phyloP scores from a whole-genome alignment of 306 rosid species.

The Acacia acuminata region DNA sequence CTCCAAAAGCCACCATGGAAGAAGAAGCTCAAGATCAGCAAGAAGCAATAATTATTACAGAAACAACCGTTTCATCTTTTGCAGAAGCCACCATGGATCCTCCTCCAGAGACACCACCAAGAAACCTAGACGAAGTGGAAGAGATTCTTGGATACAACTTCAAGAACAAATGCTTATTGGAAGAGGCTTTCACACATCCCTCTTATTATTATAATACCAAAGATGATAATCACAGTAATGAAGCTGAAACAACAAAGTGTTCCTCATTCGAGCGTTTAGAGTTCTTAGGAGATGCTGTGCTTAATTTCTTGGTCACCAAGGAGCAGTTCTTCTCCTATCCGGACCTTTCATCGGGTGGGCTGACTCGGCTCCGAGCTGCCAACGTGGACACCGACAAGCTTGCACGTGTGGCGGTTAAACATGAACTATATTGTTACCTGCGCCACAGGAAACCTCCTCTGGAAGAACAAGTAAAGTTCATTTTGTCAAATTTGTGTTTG shows the following conservation, averaged over 20 bases:
- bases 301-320: conserved; percentile 41
- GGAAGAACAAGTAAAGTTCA: neutral
- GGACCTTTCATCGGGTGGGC: conserved; percentile 34
- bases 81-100: neutral
- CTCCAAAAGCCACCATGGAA: neutral
- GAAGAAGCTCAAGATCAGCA: neutral
- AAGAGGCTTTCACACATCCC: conserved; percentile 61
- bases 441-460: conserved; percentile 54
- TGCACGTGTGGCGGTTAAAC: conserved; percentile 57
- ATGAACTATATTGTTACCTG: conserved; percentile 50
- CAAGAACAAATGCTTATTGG: conserved; percentile 38
- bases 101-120: neutral
- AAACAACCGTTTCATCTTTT: neutral
- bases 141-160: conserved; percentile 49
- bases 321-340: conserved; percentile 52
- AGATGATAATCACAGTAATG: neutral
- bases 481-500: neutral
- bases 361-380: conserved; percentile 60
- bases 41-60: neutral
- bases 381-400: conserved; percentile 71
- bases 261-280: conserved; percentile 48
- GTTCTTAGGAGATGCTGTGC: conserved; percentile 58
- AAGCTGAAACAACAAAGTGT: neutral
- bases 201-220: neutral
- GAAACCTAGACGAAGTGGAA: conserved; percentile 44